Percentiles rank a stretch among this genome's conserved stretches.
Conservation (phyloP, 805 yeast species). For the Limtongozyma cylindracea region DNA sequence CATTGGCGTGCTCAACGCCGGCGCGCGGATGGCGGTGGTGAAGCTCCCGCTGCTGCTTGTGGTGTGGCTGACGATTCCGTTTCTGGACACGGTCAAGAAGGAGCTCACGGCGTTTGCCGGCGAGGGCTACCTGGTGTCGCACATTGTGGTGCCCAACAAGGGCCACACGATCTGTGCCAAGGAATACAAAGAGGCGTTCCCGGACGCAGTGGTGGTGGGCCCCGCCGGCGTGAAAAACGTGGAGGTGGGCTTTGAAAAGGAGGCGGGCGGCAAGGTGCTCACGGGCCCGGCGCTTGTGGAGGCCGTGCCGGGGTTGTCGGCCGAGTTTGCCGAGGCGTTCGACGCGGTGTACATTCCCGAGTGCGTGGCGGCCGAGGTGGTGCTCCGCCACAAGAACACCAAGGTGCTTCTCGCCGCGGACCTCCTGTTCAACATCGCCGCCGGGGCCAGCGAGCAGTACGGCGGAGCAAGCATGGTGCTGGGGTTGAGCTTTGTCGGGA, state of each 20-base stretch:
- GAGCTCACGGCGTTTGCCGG: slow-evolving; percentile 12
- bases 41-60: slow-evolving; percentile 8
- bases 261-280: slow-evolving; percentile 11
- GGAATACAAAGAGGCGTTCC: slow-evolving; percentile 22
- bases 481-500: no score
- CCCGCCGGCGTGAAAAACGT: slow-evolving; percentile 13
- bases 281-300: slow-evolving; percentile 4
- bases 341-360: slow-evolving; percentile 30
- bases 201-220: slow-evolving; percentile 26
- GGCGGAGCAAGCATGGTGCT: no score
- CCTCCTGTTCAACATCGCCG: slow-evolving; percentile 23
- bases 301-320: slow-evolving; percentile 7
- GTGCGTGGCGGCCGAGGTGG: slow-evolving; percentile 31
- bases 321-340: no score
- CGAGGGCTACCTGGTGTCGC: slow-evolving; percentile 10
- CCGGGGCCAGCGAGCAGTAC: slow-evolving; percentile 14
- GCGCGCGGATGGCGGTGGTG: slow-evolving; percentile 16
- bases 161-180: slow-evolving; percentile 42
- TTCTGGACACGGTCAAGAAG: slow-evolving; percentile 12
- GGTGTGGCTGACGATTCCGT: slow-evolving; percentile 36
- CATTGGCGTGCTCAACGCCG: slow-evolving; percentile 9
- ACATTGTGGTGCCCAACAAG: slow-evolving; percentile 32
- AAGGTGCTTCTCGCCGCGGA: slow-evolving; percentile 33
- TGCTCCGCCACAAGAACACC: slow-evolving; percentile 18
- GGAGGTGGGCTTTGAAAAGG: slow-evolving; percentile 13